A percentile compares a stretch with the other conserved stretches of the same genome.
Conservation (phyloP, 352 stramenopile genomes). For the Pythium utonaiense region DNA sequence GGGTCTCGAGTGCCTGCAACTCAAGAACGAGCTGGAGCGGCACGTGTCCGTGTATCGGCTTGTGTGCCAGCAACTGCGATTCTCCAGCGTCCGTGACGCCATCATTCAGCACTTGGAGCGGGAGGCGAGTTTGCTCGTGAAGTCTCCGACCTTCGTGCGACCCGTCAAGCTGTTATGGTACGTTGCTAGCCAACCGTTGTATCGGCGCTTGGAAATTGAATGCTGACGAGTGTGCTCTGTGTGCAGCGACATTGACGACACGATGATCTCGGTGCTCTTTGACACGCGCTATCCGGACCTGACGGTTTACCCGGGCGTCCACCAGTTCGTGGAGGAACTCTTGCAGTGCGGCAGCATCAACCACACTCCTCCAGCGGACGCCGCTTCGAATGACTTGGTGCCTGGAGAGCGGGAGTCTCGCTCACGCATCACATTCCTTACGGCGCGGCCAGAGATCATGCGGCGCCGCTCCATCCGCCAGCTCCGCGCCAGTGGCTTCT, state of each 20-base stretch:
- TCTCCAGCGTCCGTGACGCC: slow-evolving; percentile 33
- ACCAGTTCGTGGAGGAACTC: slow-evolving; percentile 80
- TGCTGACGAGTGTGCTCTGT: background rate
- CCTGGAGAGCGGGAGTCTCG: slow-evolving; percentile 15
- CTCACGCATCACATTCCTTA: slow-evolving; percentile 68
- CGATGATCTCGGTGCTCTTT: slow-evolving; percentile 71
- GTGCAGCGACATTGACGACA: slow-evolving; percentile 78
- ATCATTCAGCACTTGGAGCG: slow-evolving; percentile 68
- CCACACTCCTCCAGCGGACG: slow-evolving; percentile 15
- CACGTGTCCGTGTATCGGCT: slow-evolving; percentile 66
- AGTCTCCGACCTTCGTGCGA: slow-evolving; percentile 31
- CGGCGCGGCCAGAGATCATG: slow-evolving; percentile 68
- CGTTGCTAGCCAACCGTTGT: slow-evolving; percentile 5
- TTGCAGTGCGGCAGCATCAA: slow-evolving; percentile 24
- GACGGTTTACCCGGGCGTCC: slow-evolving; percentile 76
- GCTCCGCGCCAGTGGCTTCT: slow-evolving; percentile 63
- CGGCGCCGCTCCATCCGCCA: slow-evolving; percentile 57
- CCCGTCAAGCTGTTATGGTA: slow-evolving; percentile 74
- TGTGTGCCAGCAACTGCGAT: slow-evolving; percentile 60
- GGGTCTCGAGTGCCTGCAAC: slow-evolving; percentile 36
- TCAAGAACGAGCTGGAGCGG: slow-evolving; percentile 71
- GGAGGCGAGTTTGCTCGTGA: slow-evolving; percentile 34
- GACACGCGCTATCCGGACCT: slow-evolving; percentile 78
- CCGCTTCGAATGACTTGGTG: background rate
- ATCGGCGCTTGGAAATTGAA: no score